phyloP scores from a whole-genome alignment of 306 rosid species.

The Spatholobus suberectus region DNA sequence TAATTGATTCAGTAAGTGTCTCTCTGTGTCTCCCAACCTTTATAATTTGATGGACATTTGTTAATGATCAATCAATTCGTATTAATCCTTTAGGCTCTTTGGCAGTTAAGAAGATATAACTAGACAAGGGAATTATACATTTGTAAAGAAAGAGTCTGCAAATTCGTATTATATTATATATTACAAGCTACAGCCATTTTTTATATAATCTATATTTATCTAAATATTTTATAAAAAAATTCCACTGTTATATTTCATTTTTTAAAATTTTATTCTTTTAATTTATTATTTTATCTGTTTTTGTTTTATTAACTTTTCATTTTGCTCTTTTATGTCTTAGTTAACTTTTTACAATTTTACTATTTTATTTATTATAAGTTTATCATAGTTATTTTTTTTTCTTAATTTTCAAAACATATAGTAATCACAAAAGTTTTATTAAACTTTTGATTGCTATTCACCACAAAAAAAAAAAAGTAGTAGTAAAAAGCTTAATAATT shows the following conservation, averaged over 20 bases:
- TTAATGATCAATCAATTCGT: background rate
- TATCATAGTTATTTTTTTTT: background rate
- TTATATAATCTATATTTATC: background rate
- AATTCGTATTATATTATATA: background rate
- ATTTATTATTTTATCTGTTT: background rate
- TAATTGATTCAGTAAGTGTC: background rate
- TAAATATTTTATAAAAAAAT: background rate
- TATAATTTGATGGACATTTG: background rate
- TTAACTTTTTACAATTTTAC: background rate
- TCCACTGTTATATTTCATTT: background rate
- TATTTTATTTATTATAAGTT: background rate
- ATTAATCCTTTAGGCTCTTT: background rate
- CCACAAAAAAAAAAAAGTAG: background rate
- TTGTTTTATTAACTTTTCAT: background rate
- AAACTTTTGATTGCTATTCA: background rate
- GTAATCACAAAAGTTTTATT: background rate
- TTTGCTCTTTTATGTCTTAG: background rate
- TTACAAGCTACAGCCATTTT: background rate
- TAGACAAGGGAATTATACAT: background rate
- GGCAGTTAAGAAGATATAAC: background rate
- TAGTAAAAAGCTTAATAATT: background rate
- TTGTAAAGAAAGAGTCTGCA: background rate
- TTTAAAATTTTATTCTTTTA: background rate
- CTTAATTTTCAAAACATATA: background rate
- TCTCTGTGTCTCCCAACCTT: background rate